These are phyloP conservation scores for Berberis thunbergii DNA, from an alignment of 164 flowering plant species.

Conservation along the genomic window DNA sequence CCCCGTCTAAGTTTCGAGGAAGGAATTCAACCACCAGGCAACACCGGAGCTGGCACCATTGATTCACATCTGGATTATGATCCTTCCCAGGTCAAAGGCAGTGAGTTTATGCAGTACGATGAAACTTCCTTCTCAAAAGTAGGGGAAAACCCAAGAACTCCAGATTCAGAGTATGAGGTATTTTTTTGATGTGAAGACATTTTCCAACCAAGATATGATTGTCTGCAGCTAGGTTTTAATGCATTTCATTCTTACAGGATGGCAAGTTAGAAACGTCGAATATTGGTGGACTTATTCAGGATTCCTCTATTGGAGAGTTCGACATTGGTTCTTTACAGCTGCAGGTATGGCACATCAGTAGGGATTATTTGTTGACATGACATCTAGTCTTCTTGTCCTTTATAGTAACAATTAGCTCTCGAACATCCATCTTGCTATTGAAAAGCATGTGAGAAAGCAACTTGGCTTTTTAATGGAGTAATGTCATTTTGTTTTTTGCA, in stretches of 20 bases:
- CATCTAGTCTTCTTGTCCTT: not conserved
- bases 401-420: not conserved
- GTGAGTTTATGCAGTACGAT: slow-evolving; percentile 44
- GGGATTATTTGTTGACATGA: not conserved
- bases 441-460: not conserved
- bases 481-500: not conserved
- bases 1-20: slow-evolving; percentile 25
- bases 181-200: not conserved
- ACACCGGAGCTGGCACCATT: slow-evolving; percentile 11
- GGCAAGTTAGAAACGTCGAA: slow-evolving; percentile 34
- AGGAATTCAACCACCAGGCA: slow-evolving; percentile 18
- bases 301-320: slow-evolving; percentile 46
- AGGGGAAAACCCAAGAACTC: slow-evolving; percentile 27
- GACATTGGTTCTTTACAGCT: slow-evolving; percentile 72
- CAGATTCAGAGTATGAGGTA: slow-evolving; percentile 72
- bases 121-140: slow-evolving; percentile 23
- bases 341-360: slow-evolving; percentile 24
- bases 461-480: not conserved
- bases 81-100: slow-evolving; percentile 28
- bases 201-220: not conserved
- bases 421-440: not conserved
- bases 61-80: slow-evolving; percentile 11
- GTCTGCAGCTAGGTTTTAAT: slow-evolving; percentile 5
- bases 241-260: slow-evolving; percentile 37
- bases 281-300: slow-evolving; percentile 42